phyloP scores from a whole-genome alignment of 345 rosid genomes.

The Gossypium longicalyx region DNA sequence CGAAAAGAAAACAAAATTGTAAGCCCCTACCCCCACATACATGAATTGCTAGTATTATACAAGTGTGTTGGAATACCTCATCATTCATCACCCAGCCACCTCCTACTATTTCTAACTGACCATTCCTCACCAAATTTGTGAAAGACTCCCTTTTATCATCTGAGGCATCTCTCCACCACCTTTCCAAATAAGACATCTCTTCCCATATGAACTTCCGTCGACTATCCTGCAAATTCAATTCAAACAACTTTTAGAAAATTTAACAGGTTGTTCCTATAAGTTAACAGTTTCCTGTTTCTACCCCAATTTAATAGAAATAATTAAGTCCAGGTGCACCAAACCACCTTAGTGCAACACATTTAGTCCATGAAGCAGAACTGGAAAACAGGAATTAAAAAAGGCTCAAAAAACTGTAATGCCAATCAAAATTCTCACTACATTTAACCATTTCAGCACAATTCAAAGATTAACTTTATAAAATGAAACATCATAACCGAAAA shows the following conservation, averaged over 20 bases:
- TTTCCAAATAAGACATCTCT: constrained; percentile 96
- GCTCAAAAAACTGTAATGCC: neutral
- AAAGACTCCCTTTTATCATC: constrained; percentile 61
- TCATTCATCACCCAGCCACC: constrained; percentile 99
- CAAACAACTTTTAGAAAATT: constrained; percentile 9
- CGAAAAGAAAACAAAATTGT: neutral
- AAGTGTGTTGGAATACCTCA: constrained; percentile 54
- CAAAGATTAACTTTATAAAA: neutral
- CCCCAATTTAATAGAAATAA: neutral
- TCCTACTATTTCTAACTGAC: constrained; percentile 95
- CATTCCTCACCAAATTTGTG: constrained; percentile 67
- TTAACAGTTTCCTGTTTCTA: neutral
- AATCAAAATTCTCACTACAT: neutral
- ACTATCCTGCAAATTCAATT: constrained; percentile 50
- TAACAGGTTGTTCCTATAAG: neutral
- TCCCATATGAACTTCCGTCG: constrained; percentile 97
- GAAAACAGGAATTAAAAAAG: neutral
- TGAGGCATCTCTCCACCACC: constrained; percentile 97
- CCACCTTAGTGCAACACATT: too few species aligned
- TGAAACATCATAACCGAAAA: neutral
- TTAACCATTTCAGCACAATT: neutral
- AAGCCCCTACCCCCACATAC: neutral
- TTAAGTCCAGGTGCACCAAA: neutral
- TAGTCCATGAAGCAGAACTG: neutral
- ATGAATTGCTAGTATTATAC: neutral